A percentile compares a stretch with the other conserved stretches of the same genome.
Conservation (phyloP, 2,329 filamentous ascomycete species). For the Hymenoscyphus scutula region DNA sequence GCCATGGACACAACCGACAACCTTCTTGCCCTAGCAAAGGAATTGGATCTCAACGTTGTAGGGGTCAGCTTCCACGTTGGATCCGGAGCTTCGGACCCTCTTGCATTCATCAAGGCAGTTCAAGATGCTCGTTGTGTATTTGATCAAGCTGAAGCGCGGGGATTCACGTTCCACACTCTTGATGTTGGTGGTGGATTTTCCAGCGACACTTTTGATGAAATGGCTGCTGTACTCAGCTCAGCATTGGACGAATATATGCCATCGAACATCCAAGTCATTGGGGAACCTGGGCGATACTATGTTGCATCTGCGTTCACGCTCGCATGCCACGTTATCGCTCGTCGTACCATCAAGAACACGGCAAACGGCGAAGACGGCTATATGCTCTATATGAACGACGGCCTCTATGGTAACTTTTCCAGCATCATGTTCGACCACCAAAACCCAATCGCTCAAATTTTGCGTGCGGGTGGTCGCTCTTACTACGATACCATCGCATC, state of each 20-base stretch:
- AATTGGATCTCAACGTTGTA: conserved; percentile 84
- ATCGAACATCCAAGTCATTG: conserved; percentile 74
- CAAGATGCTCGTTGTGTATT: conserved; percentile 87
- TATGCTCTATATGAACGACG: conserved; percentile 98
- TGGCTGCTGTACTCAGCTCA: conserved; percentile 75
- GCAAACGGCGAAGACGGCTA: conserved; percentile 67
- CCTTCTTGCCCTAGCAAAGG: conserved; percentile 75
- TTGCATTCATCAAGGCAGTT: conserved; percentile 86
- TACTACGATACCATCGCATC: conserved; percentile 56
- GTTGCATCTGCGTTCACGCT: conserved; percentile 91
- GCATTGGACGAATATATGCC: conserved; percentile 90
- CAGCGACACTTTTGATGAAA: conserved; percentile 85
- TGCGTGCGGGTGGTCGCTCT: conserved; percentile 60
- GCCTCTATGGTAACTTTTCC: conserved; percentile 96
- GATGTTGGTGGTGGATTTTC: conserved; percentile 95
- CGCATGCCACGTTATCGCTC: conserved; percentile 92
- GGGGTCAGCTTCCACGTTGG: conserved; percentile 98
- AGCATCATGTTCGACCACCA: conserved; percentile 99
- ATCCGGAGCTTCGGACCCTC: conserved; percentile 91
- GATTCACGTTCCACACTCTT: conserved; percentile 79
- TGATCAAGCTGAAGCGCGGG: conserved; percentile 73
- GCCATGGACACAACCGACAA: conserved; percentile 76
- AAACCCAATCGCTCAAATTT: conserved; percentile 78
- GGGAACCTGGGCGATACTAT: conserved; percentile 95
- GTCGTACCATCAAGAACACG: conserved; percentile 79